Evolutionary conservation across 2,329 filamentous ascomycete species (phyloP).

Genomic region (Aspergillus hiratsukae): DNA sequence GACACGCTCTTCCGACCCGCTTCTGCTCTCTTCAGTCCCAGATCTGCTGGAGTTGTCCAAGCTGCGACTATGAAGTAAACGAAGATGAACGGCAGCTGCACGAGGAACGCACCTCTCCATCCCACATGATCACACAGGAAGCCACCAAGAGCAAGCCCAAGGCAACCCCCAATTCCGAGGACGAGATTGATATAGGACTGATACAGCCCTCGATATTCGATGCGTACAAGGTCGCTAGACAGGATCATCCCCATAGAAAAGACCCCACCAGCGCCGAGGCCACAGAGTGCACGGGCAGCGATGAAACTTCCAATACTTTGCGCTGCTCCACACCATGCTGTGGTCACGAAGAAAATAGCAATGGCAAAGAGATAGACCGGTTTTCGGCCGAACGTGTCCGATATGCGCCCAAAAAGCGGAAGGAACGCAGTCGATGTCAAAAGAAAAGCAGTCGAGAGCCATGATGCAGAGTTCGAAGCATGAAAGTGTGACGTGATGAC

Average conservation of each 20-base stretch:
- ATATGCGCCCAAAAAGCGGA: constrained; percentile 68
- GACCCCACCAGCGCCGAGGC: constrained; percentile 68
- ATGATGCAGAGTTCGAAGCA: constrained; percentile 73
- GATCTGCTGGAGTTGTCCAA: constrained; percentile 40
- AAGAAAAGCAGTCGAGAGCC: constrained; percentile 75
- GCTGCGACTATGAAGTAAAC: constrained; percentile 41
- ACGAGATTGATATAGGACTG: constrained; percentile 41
- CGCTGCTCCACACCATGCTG: constrained; percentile 66
- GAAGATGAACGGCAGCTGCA: constrained; percentile 49
- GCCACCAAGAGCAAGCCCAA: constrained; percentile 38
- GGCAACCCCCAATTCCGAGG: constrained; percentile 34
- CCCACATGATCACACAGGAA: constrained; percentile 38
- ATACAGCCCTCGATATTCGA: constrained; percentile 53
- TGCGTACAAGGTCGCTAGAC: constrained; percentile 65
- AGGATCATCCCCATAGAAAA: constrained; percentile 62
- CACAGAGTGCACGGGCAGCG: constrained; percentile 64
- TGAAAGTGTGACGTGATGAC: constrained; percentile 77
- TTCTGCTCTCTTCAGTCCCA: constrained; percentile 44
- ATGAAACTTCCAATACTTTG: constrained; percentile 68
- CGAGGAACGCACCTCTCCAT: constrained; percentile 42
- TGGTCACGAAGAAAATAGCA: constrained; percentile 59
- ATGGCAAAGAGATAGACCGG: constrained; percentile 62
- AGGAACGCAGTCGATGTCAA: constrained; percentile 73
- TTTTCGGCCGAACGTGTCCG: constrained; percentile 68
- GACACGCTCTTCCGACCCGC: constrained; percentile 37